A percentile compares a stretch with the other conserved stretches of the same genome.
Evolutionary conservation across 352 stramenopile species (phyloP).

Genomic region (Phytophthora ramorum): DNA sequence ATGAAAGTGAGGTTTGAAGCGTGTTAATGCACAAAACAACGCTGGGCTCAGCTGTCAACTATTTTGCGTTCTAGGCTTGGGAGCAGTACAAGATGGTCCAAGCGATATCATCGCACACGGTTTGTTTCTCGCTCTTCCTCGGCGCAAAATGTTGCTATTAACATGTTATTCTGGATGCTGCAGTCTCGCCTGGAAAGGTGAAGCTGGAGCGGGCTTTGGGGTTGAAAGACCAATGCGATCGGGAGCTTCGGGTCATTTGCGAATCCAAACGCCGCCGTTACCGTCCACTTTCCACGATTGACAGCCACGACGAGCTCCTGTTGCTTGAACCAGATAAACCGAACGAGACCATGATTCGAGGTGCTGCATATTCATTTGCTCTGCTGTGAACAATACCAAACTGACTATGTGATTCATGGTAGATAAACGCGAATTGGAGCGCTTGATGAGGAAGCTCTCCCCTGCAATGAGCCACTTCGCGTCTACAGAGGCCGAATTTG

Average conservation of each 20-base stretch:
- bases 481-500: slow-evolving; percentile 61
- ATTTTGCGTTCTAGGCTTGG: not conserved
- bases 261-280: slow-evolving; percentile 44
- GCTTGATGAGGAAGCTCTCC: slow-evolving; percentile 67
- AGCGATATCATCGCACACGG: not conserved
- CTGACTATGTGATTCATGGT: slow-evolving; percentile 7
- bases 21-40: not conserved
- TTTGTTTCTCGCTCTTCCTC: slow-evolving; percentile 1
- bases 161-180: not conserved
- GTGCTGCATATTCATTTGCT: slow-evolving; percentile 15
- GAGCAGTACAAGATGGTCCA: not conserved
- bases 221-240: slow-evolving; percentile 62
- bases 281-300: slow-evolving; percentile 19
- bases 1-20: not conserved
- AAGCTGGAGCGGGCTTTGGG: slow-evolving; percentile 67
- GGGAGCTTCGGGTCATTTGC: slow-evolving; percentile 50
- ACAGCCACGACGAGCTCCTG: slow-evolving; percentile 33
- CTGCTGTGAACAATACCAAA: not conserved
- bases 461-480: slow-evolving; percentile 65
- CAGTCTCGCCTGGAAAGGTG: slow-evolving; percentile 30
- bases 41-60: not conserved
- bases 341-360: slow-evolving; percentile 46
- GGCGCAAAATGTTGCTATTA: not conserved
- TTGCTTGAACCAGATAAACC: slow-evolving; percentile 44
- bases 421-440: slow-evolving; percentile 69